Percentiles rank a stretch among this genome's conserved stretches.
These are phyloP conservation scores for Dactylellina cionopaga DNA, from an alignment of 2,329 filamentous ascomycete genomes.

Conservation along the genomic window DNA sequence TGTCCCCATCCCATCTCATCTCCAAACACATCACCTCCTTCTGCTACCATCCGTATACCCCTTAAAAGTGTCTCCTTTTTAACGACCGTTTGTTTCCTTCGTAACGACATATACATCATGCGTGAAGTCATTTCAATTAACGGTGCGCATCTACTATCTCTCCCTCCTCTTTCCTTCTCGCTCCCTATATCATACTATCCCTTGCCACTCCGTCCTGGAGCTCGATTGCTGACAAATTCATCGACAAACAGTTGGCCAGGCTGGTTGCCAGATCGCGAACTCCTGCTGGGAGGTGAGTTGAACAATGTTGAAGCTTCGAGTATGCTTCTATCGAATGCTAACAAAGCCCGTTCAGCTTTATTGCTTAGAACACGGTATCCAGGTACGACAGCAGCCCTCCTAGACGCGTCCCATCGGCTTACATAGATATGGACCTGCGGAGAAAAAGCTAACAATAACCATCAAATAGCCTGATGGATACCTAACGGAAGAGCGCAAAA, in stretches of 20 bases:
- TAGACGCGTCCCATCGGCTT: slow-evolving; percentile 35
- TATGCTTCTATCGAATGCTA: slow-evolving; percentile 58
- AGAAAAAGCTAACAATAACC: slow-evolving; percentile 11
- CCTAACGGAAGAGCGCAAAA: slow-evolving; percentile 97
- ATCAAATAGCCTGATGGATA: slow-evolving; percentile 87
- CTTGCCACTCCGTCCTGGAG: slow-evolving; percentile 62
- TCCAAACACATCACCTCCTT: slow-evolving; percentile 54
- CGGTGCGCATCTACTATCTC: slow-evolving; percentile 70
- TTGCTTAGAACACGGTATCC: slow-evolving; percentile 99
- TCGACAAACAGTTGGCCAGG: slow-evolving; percentile 85
- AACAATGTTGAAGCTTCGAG: slow-evolving; percentile 1
- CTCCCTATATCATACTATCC: slow-evolving; percentile 56
- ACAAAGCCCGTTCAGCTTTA: slow-evolving; percentile 80
- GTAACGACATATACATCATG: slow-evolving; percentile 71
- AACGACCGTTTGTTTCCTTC: slow-evolving; percentile 55
- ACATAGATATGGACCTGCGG: slow-evolving; percentile 2
- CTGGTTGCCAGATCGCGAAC: slow-evolving; percentile 99
- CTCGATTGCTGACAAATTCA: slow-evolving; percentile 58
- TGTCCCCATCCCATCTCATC: slow-evolving; percentile 54
- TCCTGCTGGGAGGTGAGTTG: slow-evolving; percentile 98
- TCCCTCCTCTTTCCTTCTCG: slow-evolving; percentile 56
- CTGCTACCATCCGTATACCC: slow-evolving; percentile 50
- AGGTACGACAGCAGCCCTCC: slow-evolving; percentile 73
- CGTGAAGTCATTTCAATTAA: slow-evolving; percentile 99
- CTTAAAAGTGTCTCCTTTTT: slow-evolving; percentile 41